Percentiles rank a stretch among this genome's conserved stretches.
These are phyloP conservation scores for Candida sithepensis DNA, from an alignment of 805 yeast species.

Conservation along the genomic window DNA sequence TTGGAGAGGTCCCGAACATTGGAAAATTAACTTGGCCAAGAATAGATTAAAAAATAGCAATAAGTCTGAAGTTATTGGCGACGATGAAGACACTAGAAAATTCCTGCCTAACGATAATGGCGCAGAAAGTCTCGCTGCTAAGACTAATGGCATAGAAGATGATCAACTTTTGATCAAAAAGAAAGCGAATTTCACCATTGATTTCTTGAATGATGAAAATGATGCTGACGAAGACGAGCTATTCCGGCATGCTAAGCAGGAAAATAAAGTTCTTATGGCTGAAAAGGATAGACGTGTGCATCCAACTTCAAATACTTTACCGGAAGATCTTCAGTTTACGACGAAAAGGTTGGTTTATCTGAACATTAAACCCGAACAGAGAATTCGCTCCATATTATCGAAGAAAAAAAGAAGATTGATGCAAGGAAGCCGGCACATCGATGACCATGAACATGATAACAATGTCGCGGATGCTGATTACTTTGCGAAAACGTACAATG, in stretches of 20 bases:
- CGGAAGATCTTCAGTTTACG: conserved; percentile 49
- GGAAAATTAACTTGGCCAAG: conserved; percentile 63
- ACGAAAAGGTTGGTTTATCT: conserved; percentile 45
- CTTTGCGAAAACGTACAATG: conserved; percentile 46
- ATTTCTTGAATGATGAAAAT: conserved; percentile 27
- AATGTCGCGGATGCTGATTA: conserved; percentile 44
- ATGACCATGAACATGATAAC: conserved; percentile 23
- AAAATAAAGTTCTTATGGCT: conserved; percentile 22
- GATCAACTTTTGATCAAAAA: conserved; percentile 8
- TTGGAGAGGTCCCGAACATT: conserved; percentile 93
- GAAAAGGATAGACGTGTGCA: conserved; percentile 23
- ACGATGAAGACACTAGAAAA: neutral
- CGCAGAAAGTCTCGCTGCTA: neutral
- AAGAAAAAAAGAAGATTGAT: conserved; percentile 19
- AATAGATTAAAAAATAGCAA: conserved; percentile 3
- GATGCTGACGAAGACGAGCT: conserved; percentile 22
- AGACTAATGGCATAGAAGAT: conserved; percentile 2
- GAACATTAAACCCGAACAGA: conserved; percentile 40
- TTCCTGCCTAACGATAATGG: neutral
- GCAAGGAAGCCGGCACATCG: conserved; percentile 14
- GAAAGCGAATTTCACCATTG: conserved; percentile 16
- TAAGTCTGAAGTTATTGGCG: neutral
- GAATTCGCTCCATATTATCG: conserved; percentile 26
- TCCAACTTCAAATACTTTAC: conserved; percentile 33
- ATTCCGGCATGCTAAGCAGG: conserved; percentile 23